Evolutionary conservation across 192 early-diverging fungal genomes (phyloP).

Genomic region (Coemansia sp.): DNA sequence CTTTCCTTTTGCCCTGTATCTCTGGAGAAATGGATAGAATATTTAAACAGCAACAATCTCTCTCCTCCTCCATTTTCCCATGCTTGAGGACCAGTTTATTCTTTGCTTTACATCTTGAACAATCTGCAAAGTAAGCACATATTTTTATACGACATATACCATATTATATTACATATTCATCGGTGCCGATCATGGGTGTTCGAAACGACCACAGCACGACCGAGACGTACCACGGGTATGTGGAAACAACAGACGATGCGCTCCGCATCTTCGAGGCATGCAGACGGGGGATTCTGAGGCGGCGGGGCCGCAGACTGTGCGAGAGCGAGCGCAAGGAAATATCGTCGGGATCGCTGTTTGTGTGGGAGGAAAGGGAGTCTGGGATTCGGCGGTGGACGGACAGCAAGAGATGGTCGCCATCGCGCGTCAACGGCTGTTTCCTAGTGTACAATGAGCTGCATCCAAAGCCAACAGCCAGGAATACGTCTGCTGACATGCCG

Average conservation of each 20-base stretch:
- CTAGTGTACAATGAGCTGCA: conserved; percentile 81
- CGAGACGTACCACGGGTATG: conserved; percentile 68
- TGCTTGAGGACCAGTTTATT: neutral
- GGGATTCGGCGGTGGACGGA: conserved; percentile 92
- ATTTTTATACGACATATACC: too few relatives aligned
- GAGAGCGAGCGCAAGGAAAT: conserved; percentile 78
- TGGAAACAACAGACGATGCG: conserved; percentile 83
- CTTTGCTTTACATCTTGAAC: neutral
- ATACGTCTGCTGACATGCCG: conserved; percentile 18
- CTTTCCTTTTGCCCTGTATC: neutral
- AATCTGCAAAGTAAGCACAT: too few relatives aligned
- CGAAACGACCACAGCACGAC: neutral
- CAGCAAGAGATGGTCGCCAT: conserved; percentile 83
- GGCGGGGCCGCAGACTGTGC: conserved; percentile 72
- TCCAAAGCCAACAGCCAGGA: conserved; percentile 34
- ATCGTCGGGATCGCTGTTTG: conserved; percentile 76
- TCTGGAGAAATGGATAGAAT: too few relatives aligned
- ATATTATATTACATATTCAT: conserved; percentile 3
- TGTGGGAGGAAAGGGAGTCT: conserved; percentile 86
- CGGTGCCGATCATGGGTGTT: neutral
- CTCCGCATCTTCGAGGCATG: conserved; percentile 88
- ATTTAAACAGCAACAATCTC: too few relatives aligned
- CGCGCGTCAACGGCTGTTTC: conserved; percentile 79
- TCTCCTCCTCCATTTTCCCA: neutral
- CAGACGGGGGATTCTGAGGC: conserved; percentile 61